These are phyloP conservation scores for Rhodosporidiobolus odoratus DNA, from an alignment of 768 basidiomycete species.

Conservation along the genomic window DNA sequence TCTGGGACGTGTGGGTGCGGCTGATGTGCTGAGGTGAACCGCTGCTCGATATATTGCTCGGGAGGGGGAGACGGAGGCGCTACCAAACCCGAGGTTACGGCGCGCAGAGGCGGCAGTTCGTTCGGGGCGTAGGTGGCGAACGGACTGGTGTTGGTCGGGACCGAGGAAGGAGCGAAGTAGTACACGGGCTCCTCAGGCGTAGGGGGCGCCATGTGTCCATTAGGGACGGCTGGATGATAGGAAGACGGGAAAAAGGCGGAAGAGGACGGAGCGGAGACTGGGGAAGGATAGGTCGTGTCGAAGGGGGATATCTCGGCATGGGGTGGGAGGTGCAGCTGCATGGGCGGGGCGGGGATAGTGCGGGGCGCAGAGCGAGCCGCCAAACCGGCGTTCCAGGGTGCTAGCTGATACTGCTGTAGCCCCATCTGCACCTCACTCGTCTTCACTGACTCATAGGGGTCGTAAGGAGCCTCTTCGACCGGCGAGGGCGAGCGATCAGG, in stretches of 20 bases:
- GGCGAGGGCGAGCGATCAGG: conserved; percentile 3
- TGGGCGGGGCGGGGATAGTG: background rate
- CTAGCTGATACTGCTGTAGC: conserved; percentile 12
- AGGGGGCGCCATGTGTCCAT: background rate
- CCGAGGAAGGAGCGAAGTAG: background rate
- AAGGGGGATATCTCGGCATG: background rate
- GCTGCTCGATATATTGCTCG: background rate
- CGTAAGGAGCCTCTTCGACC: background rate
- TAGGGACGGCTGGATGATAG: background rate
- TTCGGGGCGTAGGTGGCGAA: conserved; percentile 1
- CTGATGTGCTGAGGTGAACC: background rate
- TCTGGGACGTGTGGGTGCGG: background rate
- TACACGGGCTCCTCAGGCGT: background rate
- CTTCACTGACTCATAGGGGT: background rate
- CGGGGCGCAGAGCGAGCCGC: background rate
- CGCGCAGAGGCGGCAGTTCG: conserved; percentile 3
- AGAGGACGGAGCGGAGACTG: background rate
- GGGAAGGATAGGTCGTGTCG: background rate
- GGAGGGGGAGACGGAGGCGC: conserved; percentile 5
- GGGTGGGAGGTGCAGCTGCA: background rate
- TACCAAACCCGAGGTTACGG: conserved; percentile 19
- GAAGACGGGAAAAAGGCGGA: background rate
- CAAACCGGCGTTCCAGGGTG: conserved; percentile 12
- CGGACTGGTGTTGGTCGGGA: background rate
- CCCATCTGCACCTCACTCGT: conserved; percentile 3